Conservation (phyloP, 169 alveolate genomes). For the Ichthyophthirius multifiliis region DNA sequence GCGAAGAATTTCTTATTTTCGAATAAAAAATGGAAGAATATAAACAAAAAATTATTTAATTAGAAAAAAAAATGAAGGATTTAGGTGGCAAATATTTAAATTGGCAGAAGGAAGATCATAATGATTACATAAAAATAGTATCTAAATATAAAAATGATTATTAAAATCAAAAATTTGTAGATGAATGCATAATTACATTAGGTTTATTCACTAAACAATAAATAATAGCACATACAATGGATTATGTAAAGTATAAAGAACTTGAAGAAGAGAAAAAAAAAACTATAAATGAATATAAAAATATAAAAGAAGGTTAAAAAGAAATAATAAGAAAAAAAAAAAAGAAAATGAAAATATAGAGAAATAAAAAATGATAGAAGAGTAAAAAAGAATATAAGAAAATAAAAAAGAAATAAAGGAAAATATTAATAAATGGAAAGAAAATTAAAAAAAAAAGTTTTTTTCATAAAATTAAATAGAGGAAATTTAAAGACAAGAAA, state of each 20-base stretch:
- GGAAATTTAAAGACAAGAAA: too few species aligned
- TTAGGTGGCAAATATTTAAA: neutral
- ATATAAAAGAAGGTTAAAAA: neutral
- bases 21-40: neutral
- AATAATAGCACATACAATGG: neutral
- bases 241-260: neutral
- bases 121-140: neutral
- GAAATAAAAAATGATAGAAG: neutral
- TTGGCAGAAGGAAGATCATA: neutral
- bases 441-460: neutral
- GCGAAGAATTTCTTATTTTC: constrained; percentile 1
- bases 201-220: neutral
- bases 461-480: neutral
- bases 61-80: neutral
- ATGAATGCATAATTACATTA: neutral
- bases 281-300: neutral
- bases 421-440: neutral
- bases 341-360: neutral
- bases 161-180: neutral
- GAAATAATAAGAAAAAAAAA: neutral
- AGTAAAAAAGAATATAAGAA: neutral
- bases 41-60: neutral
- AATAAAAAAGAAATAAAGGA: neutral
- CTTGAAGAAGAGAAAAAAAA: neutral
- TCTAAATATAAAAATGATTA: neutral